Evolutionary conservation across 768 basidiomycete genomes (phyloP).

Genomic region (Cubamyces sp.): DNA sequence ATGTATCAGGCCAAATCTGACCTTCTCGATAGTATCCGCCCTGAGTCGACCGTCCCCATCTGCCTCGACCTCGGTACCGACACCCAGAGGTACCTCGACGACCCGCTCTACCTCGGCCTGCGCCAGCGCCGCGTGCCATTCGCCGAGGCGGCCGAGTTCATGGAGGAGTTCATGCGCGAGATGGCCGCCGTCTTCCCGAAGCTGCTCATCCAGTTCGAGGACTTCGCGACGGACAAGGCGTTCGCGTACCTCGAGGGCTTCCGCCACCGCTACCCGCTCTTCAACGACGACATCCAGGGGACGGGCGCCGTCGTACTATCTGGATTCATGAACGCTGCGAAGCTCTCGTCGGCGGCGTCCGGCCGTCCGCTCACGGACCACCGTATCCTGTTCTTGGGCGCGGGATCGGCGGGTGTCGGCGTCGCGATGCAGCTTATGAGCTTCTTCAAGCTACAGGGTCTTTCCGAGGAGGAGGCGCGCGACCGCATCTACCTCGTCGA

Average conservation of each 20-base stretch:
- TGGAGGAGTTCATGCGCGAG: slow-evolving; percentile 93
- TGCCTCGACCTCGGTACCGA: slow-evolving; percentile 90
- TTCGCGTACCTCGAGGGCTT: slow-evolving; percentile 83
- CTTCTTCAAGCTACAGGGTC: slow-evolving; percentile 84
- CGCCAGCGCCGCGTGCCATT: slow-evolving; percentile 69
- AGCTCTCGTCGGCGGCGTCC: slow-evolving; percentile 72
- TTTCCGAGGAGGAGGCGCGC: slow-evolving; percentile 78
- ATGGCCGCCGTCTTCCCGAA: slow-evolving; percentile 77
- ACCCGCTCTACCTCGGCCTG: slow-evolving; percentile 89
- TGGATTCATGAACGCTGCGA: slow-evolving; percentile 88
- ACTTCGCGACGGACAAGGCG: slow-evolving; percentile 91
- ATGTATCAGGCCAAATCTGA: background rate
- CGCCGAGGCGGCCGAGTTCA: slow-evolving; percentile 74
- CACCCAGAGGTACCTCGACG: slow-evolving; percentile 75
- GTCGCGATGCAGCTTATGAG: slow-evolving; percentile 88
- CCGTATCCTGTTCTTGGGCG: slow-evolving; percentile 90
- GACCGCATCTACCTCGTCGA: slow-evolving; percentile 82
- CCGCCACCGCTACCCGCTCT: slow-evolving; percentile 74
- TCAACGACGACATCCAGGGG: slow-evolving; percentile 91
- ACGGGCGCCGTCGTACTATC: slow-evolving; percentile 92
- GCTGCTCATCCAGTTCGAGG: slow-evolving; percentile 88
- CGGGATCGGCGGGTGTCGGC: slow-evolving; percentile 90
- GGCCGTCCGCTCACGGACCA: slow-evolving; percentile 70
- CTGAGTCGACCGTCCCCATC: slow-evolving; percentile 79
- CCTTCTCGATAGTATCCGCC: slow-evolving; percentile 59